phyloP scores from a whole-genome alignment of 1,284 basidiomycete genomes.

The Marasmius sp. region DNA sequence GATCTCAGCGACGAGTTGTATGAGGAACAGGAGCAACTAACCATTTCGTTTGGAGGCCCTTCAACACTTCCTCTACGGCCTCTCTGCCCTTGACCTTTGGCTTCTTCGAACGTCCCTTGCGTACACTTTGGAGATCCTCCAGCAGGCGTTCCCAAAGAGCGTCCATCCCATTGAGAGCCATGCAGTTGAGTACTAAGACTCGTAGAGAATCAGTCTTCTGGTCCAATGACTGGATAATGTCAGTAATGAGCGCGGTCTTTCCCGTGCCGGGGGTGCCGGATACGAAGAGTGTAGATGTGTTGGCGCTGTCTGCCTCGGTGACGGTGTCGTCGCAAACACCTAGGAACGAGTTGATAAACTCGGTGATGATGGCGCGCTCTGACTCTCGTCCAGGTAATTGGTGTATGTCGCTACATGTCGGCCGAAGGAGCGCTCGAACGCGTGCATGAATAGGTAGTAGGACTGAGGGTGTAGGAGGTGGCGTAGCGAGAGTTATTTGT shows the following conservation, averaged over 20 bases:
- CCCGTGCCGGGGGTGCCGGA: constrained; percentile 81
- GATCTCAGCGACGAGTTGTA: constrained; percentile 12
- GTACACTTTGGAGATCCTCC: constrained; percentile 46
- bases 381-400: constrained; percentile 61
- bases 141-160: constrained; percentile 69
- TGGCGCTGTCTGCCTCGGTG: constrained; percentile 9
- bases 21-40: constrained; percentile 30
- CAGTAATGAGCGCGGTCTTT: constrained; percentile 78
- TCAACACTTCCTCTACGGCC: constrained; percentile 43
- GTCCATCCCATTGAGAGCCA: constrained; percentile 66
- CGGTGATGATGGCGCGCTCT: constrained; percentile 55
- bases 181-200: constrained; percentile 71
- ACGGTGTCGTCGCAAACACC: constrained; percentile 24
- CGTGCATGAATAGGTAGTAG: constrained; percentile 62
- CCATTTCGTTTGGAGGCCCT: constrained; percentile 52
- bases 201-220: constrained; percentile 36
- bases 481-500: constrained; percentile 50
- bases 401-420: constrained; percentile 56
- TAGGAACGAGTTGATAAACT: constrained; percentile 58
- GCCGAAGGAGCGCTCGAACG: constrained; percentile 65
- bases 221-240: constrained; percentile 48
- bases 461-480: constrained; percentile 55
- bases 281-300: constrained; percentile 56
- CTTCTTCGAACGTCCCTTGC: not conserved
- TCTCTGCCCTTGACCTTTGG: constrained; percentile 41